Evolutionary conservation across 306 rosid genomes (phyloP).

Genomic region (Citrullus amarus): DNA sequence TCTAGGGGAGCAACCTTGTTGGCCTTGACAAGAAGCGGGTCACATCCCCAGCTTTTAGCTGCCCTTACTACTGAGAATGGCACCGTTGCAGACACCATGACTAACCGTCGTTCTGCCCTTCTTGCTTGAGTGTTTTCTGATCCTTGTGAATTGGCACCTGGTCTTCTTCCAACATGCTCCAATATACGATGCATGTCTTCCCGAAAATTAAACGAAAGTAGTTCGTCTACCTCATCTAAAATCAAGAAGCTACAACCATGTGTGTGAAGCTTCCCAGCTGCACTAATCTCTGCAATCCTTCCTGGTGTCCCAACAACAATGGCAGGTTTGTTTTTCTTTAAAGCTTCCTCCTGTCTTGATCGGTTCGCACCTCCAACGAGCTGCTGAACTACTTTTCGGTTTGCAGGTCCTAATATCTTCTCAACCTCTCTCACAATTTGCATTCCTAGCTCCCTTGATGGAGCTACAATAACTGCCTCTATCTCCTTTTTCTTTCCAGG

Average conservation of each 20-base stretch:
- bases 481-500: constrained; percentile 51
- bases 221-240: constrained; percentile 88
- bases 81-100: constrained; percentile 87
- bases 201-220: constrained; percentile 74
- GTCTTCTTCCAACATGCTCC: constrained; percentile 77
- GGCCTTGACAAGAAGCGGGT: constrained; percentile 79
- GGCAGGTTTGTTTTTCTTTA: constrained; percentile 74
- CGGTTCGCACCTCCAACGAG: constrained; percentile 95
- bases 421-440: constrained; percentile 95
- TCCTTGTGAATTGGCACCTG: constrained; percentile 33
- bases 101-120: constrained; percentile 48
- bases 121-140: constrained; percentile 23
- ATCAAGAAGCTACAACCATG: constrained; percentile 73
- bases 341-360: constrained; percentile 86
- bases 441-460: constrained; percentile 97
- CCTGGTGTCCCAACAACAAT: constrained; percentile 97
- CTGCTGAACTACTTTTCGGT: constrained; percentile 74
- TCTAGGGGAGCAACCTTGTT: constrained; percentile 56
- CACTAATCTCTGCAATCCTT: constrained; percentile 82
- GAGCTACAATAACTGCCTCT: constrained; percentile 80
- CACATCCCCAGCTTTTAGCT: constrained; percentile 77
- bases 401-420: constrained; percentile 60
- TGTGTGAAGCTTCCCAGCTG: constrained; percentile 82
- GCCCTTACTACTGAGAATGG: constrained; percentile 90
- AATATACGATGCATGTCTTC: constrained; percentile 89